Base-by-base conservation (phyloP, 1,284 basidiomycete genomes). In the Mixia osmundae region DNA sequence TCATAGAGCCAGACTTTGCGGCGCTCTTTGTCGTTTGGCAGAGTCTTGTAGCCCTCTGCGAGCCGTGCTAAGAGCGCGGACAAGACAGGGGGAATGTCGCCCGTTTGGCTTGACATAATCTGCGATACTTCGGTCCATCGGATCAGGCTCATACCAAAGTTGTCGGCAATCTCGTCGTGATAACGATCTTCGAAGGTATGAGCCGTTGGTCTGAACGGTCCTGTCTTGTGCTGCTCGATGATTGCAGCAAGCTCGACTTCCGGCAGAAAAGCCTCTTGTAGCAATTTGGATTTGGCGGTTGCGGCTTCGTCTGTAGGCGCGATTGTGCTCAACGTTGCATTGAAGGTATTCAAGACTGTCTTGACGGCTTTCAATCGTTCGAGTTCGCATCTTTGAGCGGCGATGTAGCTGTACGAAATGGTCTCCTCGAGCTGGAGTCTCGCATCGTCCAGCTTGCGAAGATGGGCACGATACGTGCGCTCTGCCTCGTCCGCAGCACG, bases 311-410 rank as follows among this genome's bases (percentile, higher is more conserved):
- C 29, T 5, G 36, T 30, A 2, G 35, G 31, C 22, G 33, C 35
- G 35, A 41, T 30, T 7, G 39, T 37, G 8, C 35, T 30, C 8
- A 41, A 19, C 7, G 39, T 33, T 9, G 39, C 24, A n/a, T 28
- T 37, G 22, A 37, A 41, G 3, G 39, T 37, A 7, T 20, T 28
- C 4, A 41, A 27, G 5, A 37, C 35, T 4, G 35, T 39, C 2
- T 45, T 35, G 6, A 44, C 41, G 8, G 49, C 49, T 26, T 43
- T 40, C 15, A 47, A 34, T 7, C 49, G 46, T 22, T 50, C 47
- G 9, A 30, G n/a, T 24, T 50, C 49, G 25, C 38, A 41, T 15
- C 45, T 47, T 22, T 49, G 44, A 2, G 40, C 27, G 31, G 45
- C 44, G 5, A 44, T 25, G 16, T 47, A 32, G 27, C 44, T 43